Evolutionary conservation across 2,329 filamentous ascomycete species (phyloP).

Genomic region (Colletotrichum agaves): DNA sequence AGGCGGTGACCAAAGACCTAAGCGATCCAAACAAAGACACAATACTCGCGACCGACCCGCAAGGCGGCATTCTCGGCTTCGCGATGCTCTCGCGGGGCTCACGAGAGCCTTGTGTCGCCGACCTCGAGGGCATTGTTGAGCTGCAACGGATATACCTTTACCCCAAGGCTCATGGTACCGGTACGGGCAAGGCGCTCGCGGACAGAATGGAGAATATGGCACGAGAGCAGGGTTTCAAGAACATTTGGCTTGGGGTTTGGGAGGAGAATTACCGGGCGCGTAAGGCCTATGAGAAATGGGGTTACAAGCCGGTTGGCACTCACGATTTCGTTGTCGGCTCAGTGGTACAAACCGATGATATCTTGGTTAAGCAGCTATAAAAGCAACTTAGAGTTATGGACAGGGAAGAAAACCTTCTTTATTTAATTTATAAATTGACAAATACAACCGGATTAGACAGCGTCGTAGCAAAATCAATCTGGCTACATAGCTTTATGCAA

Average conservation of each 20-base stretch:
- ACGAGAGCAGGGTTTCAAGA: constrained; percentile 48
- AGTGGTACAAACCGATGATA: constrained; percentile 54
- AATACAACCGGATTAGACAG: too few relatives aligned
- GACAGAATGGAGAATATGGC: constrained; percentile 47
- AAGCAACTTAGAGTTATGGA: too few relatives aligned
- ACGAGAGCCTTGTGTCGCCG: constrained; percentile 50
- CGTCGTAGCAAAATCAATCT: too few relatives aligned
- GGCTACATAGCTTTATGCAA: too few relatives aligned
- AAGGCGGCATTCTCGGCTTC: constrained; percentile 51
- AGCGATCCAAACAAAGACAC: constrained; percentile 42
- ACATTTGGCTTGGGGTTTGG: constrained; percentile 61
- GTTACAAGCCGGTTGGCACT: constrained; percentile 51
- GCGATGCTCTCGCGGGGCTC: constrained; percentile 50
- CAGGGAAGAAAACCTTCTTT: too few relatives aligned
- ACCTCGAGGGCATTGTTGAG: constrained; percentile 48
- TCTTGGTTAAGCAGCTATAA: constrained; percentile 50
- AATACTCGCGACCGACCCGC: constrained; percentile 39
- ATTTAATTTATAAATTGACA: too few relatives aligned
- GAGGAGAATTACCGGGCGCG: constrained; percentile 55
- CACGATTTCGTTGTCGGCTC: constrained; percentile 55
- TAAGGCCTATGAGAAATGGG: constrained; percentile 53
- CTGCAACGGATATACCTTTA: constrained; percentile 57
- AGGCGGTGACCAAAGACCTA: constrained; percentile 44
- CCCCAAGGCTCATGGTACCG: constrained; percentile 48
- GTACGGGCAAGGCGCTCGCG: constrained; percentile 50